A percentile compares a stretch with the other conserved stretches of the same genome.
Evolutionary conservation across 768 basidiomycete genomes (phyloP).

Genomic region (Mycena galericulata): DNA sequence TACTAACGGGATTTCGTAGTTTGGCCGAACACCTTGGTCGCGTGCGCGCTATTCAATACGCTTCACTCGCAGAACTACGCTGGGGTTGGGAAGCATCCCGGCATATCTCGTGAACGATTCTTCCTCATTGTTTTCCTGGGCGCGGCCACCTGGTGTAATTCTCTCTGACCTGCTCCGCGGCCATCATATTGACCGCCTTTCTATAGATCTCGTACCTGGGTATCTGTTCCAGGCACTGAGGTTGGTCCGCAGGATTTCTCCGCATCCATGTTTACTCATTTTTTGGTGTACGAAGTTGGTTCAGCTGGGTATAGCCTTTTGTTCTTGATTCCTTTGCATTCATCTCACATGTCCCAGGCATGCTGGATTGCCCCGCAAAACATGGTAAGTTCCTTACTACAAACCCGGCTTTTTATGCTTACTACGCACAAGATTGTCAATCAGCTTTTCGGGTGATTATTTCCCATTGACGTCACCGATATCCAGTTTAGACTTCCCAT

Average conservation of each 20-base stretch:
- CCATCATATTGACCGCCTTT: background rate
- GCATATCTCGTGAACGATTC: slow-evolving; percentile 69
- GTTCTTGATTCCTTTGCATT: background rate
- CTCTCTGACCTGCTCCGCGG: background rate
- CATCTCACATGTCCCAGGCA: slow-evolving; percentile 49
- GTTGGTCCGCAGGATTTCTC: slow-evolving; percentile 41
- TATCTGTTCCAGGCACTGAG: slow-evolving; percentile 72
- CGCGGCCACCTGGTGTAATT: slow-evolving; percentile 60
- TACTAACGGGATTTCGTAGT: slow-evolving; percentile 51
- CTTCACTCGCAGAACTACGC: slow-evolving; percentile 72
- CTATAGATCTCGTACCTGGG: slow-evolving; percentile 68
- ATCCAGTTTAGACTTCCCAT: background rate
- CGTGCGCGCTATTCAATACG: slow-evolving; percentile 80
- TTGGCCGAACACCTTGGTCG: slow-evolving; percentile 80
- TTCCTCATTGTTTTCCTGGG: slow-evolving; percentile 66
- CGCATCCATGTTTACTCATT: background rate
- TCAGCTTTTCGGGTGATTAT: slow-evolving; percentile 64
- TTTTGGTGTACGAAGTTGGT: slow-evolving; percentile 56
- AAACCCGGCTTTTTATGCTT: background rate
- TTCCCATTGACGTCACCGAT: background rate
- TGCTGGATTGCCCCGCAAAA: slow-evolving; percentile 76
- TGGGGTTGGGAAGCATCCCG: slow-evolving; percentile 65
- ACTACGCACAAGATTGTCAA: slow-evolving; percentile 49
- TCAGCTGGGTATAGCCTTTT: slow-evolving; percentile 57
- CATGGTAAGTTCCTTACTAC: slow-evolving; percentile 50